These are phyloP conservation scores for Multifurca ochricompacta DNA, from an alignment of 768 basidiomycete genomes.

Conservation along the genomic window DNA sequence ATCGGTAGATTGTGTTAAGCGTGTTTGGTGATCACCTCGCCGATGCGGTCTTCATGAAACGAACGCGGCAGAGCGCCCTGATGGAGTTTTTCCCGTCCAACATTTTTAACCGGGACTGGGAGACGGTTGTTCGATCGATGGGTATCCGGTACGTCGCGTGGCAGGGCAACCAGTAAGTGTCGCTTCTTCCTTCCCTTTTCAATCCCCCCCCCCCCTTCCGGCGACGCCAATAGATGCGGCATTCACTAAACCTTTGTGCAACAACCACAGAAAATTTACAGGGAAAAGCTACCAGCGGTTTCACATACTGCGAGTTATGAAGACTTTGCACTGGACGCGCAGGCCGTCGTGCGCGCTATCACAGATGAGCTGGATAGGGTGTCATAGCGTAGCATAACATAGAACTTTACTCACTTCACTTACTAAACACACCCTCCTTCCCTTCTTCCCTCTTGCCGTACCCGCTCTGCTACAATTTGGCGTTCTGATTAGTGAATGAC, in stretches of 20 bases:
- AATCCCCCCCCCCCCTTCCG: too few species aligned
- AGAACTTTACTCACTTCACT: too few species aligned
- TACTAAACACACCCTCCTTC: too few species aligned
- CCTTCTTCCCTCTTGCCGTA: too few species aligned
- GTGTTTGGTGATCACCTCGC: slow-evolving; percentile 13
- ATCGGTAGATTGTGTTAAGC: slow-evolving; percentile 14
- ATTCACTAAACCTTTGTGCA: background rate
- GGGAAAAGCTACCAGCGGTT: background rate
- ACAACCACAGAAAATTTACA: slow-evolving; percentile 15
- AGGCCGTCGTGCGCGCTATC: slow-evolving; percentile 13
- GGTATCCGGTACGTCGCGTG: slow-evolving; percentile 18
- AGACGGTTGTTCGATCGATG: slow-evolving; percentile 15
- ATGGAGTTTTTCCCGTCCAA: slow-evolving; percentile 19
- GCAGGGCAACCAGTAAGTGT: slow-evolving; percentile 15
- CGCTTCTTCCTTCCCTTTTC: background rate
- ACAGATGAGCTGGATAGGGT: slow-evolving; percentile 10
- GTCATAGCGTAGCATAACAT: too few species aligned
- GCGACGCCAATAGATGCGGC: too few species aligned
- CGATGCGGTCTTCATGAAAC: slow-evolving; percentile 18
- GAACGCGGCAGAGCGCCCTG: slow-evolving; percentile 4
- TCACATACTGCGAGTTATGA: background rate
- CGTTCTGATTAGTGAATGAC: too few species aligned
- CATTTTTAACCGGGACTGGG: slow-evolving; percentile 16
- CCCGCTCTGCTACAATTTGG: too few species aligned
- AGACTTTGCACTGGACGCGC: slow-evolving; percentile 12